Evolutionary conservation across 2,329 filamentous ascomycete genomes (phyloP).

Genomic region (Exophiala alcalophila): DNA sequence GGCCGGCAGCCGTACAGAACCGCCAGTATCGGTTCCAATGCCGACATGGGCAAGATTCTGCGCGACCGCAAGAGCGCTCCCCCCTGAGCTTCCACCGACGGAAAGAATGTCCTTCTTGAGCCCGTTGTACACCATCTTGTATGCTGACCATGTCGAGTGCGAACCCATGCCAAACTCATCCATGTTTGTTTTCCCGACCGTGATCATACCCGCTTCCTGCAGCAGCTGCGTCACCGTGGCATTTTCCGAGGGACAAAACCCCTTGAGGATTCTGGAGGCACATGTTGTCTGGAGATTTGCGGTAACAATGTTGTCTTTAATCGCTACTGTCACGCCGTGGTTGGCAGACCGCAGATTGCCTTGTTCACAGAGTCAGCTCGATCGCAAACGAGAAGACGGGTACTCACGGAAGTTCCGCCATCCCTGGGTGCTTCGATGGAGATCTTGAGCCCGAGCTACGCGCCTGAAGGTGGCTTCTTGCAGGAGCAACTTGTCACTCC

Average conservation of each 20-base stretch:
- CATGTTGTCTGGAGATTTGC: conserved; percentile 70
- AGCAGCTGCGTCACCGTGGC: conserved; percentile 75
- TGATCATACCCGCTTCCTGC: conserved; percentile 57
- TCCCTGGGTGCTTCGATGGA: conserved; percentile 6
- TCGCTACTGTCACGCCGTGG: conserved; percentile 47
- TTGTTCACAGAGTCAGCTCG: no score
- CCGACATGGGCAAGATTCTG: conserved; percentile 48
- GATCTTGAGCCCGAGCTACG: background rate
- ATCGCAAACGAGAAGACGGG: no score
- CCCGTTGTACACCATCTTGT: conserved; percentile 56
- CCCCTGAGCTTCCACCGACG: conserved; percentile 86
- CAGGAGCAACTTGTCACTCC: conserved; percentile 3
- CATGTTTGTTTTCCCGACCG: conserved; percentile 83
- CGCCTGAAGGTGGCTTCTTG: conserved; percentile 9
- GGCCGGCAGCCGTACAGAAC: conserved; percentile 80
- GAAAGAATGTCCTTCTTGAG: conserved; percentile 57
- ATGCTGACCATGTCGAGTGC: conserved; percentile 66
- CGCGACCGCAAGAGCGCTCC: conserved; percentile 78
- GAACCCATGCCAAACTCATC: conserved; percentile 97
- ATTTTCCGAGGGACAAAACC: conserved; percentile 72
- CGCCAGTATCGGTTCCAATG: conserved; percentile 89
- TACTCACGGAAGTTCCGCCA: conserved; percentile 12
- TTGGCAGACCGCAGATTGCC: conserved; percentile 20
- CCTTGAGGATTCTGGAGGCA: conserved; percentile 70
- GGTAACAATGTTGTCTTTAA: conserved; percentile 78